Evolutionary conservation across 2,329 filamentous ascomycete species (phyloP).

Genomic region (Penicillium sclerotiorum): DNA sequence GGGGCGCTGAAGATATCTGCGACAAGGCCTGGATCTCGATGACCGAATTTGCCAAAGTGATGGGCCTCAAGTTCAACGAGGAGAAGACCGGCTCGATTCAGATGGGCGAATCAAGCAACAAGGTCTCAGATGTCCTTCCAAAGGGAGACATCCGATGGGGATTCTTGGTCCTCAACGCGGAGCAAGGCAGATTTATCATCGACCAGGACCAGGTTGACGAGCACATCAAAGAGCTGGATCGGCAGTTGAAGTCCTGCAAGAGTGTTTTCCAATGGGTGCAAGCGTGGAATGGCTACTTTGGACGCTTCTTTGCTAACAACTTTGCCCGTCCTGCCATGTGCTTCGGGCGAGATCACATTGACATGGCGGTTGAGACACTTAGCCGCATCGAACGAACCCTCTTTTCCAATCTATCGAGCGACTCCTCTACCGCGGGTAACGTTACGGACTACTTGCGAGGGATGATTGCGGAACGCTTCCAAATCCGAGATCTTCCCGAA

Average conservation of each 20-base stretch:
- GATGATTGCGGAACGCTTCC: conserved; percentile 57
- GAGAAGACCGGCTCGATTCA: conserved; percentile 60
- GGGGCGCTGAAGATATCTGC: conserved; percentile 59
- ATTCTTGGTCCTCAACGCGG: conserved; percentile 59
- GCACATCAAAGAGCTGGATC: conserved; percentile 62
- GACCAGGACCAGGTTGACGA: conserved; percentile 61
- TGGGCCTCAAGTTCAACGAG: conserved; percentile 61
- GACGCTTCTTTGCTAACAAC: conserved; percentile 60
- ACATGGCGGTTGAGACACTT: conserved; percentile 57
- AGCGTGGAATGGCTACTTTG: conserved; percentile 62
- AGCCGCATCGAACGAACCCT: conserved; percentile 55
- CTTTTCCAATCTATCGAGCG: conserved; percentile 45
- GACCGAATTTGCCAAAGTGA: conserved; percentile 55
- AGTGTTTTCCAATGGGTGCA: conserved; percentile 63
- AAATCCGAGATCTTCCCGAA: conserved; percentile 50
- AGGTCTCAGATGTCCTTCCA: conserved; percentile 44
- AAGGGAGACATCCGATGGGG: conserved; percentile 61
- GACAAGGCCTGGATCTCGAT: conserved; percentile 63
- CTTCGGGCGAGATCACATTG: conserved; percentile 58
- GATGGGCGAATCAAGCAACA: conserved; percentile 30
- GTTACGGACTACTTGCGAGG: conserved; percentile 60
- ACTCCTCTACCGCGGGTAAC: conserved; percentile 31
- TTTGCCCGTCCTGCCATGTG: conserved; percentile 60
- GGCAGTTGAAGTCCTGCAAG: conserved; percentile 58
- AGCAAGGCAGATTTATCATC: conserved; percentile 60